Evolutionary conservation across 495 filamentous ascomycete genomes (phyloP).

Genomic region (Aspergillus diversus): DNA sequence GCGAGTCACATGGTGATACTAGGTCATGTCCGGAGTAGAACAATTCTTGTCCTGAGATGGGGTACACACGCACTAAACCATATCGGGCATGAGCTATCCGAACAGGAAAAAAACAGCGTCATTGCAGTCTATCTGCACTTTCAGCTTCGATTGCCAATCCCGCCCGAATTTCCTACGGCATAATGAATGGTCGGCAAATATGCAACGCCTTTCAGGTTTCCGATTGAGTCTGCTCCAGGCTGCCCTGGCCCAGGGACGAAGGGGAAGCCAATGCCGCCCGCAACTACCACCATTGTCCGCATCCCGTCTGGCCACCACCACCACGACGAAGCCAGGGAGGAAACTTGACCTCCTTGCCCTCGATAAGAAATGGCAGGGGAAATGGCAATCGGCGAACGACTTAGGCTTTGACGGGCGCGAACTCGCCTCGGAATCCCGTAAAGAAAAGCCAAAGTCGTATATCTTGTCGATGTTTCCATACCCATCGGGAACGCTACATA

Average conservation of each 20-base stretch:
- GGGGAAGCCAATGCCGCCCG: slow-evolving; percentile 23
- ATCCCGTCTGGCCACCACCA: slow-evolving; percentile 30
- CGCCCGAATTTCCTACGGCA: slow-evolving; percentile 4
- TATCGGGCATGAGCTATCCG: slow-evolving; percentile 25
- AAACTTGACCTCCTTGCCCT: slow-evolving; percentile 65
- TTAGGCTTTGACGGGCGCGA: background rate
- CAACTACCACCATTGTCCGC: slow-evolving; percentile 19
- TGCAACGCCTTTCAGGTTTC: slow-evolving; percentile 36
- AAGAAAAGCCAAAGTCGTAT: slow-evolving; percentile 62
- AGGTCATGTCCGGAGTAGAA: too few relatives aligned
- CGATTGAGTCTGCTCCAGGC: slow-evolving; percentile 32
- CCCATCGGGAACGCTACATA: slow-evolving; percentile 85
- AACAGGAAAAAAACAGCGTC: background rate
- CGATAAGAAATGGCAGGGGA: slow-evolving; percentile 75
- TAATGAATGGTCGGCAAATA: slow-evolving; percentile 27
- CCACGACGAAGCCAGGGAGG: slow-evolving; percentile 18
- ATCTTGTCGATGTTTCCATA: slow-evolving; percentile 94
- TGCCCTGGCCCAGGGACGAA: slow-evolving; percentile 28
- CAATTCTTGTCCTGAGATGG: too few relatives aligned
- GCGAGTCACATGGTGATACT: too few relatives aligned
- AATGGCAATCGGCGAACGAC: slow-evolving; percentile 46
- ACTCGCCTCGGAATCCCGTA: background rate
- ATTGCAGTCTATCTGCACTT: background rate
- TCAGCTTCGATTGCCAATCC: slow-evolving; percentile 7
- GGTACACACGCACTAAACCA: slow-evolving; percentile 27